Percentiles rank a stretch among this genome's conserved stretches.
Conservation (phyloP, 2,329 filamentous ascomycete genomes). For the Gnomoniopsis smithogilvyi region DNA sequence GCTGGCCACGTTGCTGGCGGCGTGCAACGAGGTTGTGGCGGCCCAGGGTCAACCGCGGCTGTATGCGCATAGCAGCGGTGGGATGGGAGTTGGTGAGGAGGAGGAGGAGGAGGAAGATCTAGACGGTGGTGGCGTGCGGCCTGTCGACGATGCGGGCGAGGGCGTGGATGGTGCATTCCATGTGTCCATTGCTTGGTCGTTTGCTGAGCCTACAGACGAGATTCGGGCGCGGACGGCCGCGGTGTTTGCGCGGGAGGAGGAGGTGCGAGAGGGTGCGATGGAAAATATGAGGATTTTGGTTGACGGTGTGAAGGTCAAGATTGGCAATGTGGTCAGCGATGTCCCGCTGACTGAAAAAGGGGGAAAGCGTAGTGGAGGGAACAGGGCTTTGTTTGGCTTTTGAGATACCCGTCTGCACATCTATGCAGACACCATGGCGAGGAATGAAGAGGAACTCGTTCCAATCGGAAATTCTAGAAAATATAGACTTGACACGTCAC, state of each 20-base stretch:
- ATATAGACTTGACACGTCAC: too few species aligned
- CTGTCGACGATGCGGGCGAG: conserved; percentile 10
- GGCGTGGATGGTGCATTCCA: conserved; percentile 62
- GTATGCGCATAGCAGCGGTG: conserved; percentile 47
- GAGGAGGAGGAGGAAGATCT: conserved; percentile 16
- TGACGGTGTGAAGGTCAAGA: conserved; percentile 66
- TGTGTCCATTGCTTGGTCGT: conserved; percentile 83
- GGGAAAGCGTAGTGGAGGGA: not conserved
- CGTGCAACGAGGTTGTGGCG: conserved; percentile 63
- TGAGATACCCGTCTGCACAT: not conserved
- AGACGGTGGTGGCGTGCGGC: conserved; percentile 17
- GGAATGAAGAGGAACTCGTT: too few species aligned
- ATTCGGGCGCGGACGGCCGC: conserved; percentile 34
- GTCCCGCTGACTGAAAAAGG: conserved; percentile 32
- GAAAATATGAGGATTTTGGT: conserved; percentile 49
- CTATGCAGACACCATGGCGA: too few species aligned
- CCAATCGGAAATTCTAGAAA: too few species aligned
- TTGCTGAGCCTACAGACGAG: conserved; percentile 49
- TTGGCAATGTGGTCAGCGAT: conserved; percentile 65
- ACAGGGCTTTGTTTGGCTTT: conserved; percentile 6
- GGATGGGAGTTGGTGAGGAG: not conserved
- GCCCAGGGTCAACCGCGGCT: conserved; percentile 66
- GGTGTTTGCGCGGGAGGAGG: conserved; percentile 23
- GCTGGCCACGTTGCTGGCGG: conserved; percentile 59
- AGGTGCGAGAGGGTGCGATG: conserved; percentile 27